phyloP scores from a whole-genome alignment of 306 rosid species.

The Vachellia collinsii region DNA sequence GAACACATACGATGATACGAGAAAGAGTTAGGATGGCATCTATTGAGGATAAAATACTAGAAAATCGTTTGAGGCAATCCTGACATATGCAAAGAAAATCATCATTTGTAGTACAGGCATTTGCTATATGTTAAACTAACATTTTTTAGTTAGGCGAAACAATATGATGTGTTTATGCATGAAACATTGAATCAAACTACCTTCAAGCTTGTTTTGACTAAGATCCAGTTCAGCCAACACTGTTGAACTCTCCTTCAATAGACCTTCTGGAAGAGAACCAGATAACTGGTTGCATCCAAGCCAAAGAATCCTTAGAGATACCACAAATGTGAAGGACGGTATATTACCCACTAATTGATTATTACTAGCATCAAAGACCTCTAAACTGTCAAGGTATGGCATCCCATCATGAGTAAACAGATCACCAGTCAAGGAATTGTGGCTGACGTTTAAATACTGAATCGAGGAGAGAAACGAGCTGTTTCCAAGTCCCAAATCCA shows the following conservation, averaged over 20 bases:
- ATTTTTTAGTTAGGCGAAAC: neutral
- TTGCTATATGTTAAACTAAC: neutral
- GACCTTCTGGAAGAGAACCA: constrained; percentile 66
- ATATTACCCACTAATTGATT: constrained; percentile 65
- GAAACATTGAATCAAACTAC: constrained; percentile 41
- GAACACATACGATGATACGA: too few species aligned
- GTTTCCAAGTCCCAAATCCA: constrained; percentile 67
- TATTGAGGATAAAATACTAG: neutral
- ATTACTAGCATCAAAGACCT: constrained; percentile 76
- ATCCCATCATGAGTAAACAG: constrained; percentile 81
- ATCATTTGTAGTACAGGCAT: neutral
- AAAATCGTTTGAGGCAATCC: neutral
- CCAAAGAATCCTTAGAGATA: constrained; percentile 69
- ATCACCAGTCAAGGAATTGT: constrained; percentile 67
- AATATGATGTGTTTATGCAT: neutral
- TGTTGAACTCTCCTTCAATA: constrained; percentile 74
- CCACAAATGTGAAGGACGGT: constrained; percentile 71
- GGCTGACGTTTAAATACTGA: constrained; percentile 64
- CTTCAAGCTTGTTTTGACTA: constrained; percentile 75
- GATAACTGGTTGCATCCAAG: constrained; percentile 67
- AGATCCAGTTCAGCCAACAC: constrained; percentile 79
- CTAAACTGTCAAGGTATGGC: constrained; percentile 81
- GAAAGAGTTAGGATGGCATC: too few species aligned
- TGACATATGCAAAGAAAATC: too few species aligned
- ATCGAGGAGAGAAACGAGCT: constrained; percentile 60